Base-by-base conservation (phyloP, 2,329 filamentous ascomycete species). In the Colletotrichum sojae region DNA sequence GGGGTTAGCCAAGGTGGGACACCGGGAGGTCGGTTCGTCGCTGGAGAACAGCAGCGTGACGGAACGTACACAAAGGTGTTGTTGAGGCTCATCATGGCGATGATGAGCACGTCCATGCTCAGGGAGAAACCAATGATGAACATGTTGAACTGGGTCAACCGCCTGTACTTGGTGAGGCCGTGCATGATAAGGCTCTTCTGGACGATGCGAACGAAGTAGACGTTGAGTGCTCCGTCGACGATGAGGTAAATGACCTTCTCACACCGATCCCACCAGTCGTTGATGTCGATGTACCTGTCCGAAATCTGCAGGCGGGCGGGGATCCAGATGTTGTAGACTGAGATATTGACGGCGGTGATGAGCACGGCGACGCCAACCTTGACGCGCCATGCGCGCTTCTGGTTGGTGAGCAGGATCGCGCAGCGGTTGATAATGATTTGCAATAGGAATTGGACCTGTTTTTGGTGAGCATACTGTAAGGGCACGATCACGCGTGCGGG, bases 391-490 rank as follows among this genome's bases (percentile, higher is more conserved):
- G 81, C 79, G 12, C 78, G 80, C 0, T 71, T 75, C 1, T 77
- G 79, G 45, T 84, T 75, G 0, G 81, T 77, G 27, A 85, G 78
- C 6, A 88, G 77, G 0, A 88, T 76, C 0, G 81, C 78, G 3
- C 87, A 82, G 10, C 86, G 82, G 69, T 88, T 88, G 69, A 87
- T 82, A 70, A 88, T 87, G 46, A 88, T 88, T 63, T 87, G 85
- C 39, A 86, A 82, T 0, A 87, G 75, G 6, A 85, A 79, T 55
- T 88, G 86, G 10, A 87, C 80, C 71, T 85, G 55, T 13, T 40
- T 4, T 2, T 2, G 25, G 63, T 66, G 20, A 65, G 62, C 2
- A 39, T 36, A 6, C 15, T 18, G 27, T 8, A 2, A n/a, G 8
- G 9, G 6, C 2, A 45, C n/a, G 10, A 20, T 25, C 27, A n/a